Percentiles rank a stretch among this genome's conserved stretches.
These are phyloP conservation scores for Houttuynia cordata DNA, from an alignment of 164 flowering plant genomes.

Conservation along the genomic window DNA sequence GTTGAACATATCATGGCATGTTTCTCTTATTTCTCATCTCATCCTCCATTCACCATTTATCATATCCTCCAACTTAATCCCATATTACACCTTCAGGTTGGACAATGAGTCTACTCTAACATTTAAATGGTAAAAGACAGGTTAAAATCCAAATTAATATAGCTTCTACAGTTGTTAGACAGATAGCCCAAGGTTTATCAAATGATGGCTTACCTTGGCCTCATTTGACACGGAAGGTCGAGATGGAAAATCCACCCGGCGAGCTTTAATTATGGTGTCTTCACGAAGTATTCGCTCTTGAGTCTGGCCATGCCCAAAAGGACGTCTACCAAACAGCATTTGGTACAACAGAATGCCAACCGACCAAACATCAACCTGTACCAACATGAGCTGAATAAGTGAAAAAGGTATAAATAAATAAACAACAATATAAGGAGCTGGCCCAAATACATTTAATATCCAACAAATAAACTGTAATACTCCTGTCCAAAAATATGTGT, in stretches of 20 bases:
- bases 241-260: slow-evolving; percentile 87
- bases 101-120: neutral
- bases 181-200: too few species aligned
- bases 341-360: slow-evolving; percentile 90
- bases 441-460: neutral
- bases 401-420: neutral
- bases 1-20: too few species aligned
- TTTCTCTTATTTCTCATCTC: too few species aligned
- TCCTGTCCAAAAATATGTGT: too few species aligned
- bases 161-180: too few species aligned
- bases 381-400: slow-evolving; percentile 4
- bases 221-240: slow-evolving; percentile 80
- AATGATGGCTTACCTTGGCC: slow-evolving; percentile 52
- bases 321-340: slow-evolving; percentile 89
- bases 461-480: too few species aligned
- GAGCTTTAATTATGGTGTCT: slow-evolving; percentile 92
- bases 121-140: neutral
- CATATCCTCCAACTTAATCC: too few species aligned
- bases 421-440: too few species aligned
- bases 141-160: too few species aligned
- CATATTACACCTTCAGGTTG: neutral
- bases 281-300: slow-evolving; percentile 96
- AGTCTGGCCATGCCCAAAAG: slow-evolving; percentile 94
- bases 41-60: too few species aligned
- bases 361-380: slow-evolving; percentile 99